These are phyloP conservation scores for Polyporus tsugae DNA, from an alignment of 1,284 basidiomycete species.

Conservation along the genomic window DNA sequence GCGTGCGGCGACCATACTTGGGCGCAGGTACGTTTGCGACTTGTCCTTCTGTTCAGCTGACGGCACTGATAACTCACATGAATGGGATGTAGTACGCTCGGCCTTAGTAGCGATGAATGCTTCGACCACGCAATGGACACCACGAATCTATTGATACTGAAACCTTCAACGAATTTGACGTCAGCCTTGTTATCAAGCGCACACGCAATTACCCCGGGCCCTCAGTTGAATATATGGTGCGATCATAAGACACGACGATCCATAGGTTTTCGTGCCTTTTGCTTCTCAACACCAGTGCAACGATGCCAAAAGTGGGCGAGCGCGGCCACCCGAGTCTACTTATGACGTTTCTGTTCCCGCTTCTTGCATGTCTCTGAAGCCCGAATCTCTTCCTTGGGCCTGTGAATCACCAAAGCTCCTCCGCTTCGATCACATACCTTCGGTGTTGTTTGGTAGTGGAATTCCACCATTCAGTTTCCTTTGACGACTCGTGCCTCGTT, in stretches of 20 bases:
- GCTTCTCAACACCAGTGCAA: background rate
- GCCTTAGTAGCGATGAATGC: background rate
- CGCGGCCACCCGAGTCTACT: background rate
- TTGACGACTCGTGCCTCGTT: too few species aligned
- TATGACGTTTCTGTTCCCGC: background rate
- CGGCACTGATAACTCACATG: slow-evolving; percentile 6
- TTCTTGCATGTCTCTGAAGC: background rate
- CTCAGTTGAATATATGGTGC: background rate
- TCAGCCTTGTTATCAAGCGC: background rate
- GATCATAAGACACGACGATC: background rate
- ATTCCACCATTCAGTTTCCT: background rate
- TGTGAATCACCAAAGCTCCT: background rate
- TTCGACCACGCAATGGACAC: background rate
- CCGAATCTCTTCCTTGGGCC: background rate
- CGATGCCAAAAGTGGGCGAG: background rate
- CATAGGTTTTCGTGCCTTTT: background rate
- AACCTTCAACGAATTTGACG: background rate
- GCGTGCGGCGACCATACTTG: background rate
- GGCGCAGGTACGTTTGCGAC: background rate
- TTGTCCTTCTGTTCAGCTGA: slow-evolving; percentile 9
- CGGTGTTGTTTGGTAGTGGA: background rate
- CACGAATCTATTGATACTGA: background rate
- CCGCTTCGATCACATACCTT: background rate
- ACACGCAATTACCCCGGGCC: background rate
- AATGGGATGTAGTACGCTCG: background rate